These are phyloP conservation scores for Epichloe sibirici DNA, from an alignment of 2,329 filamentous ascomycete genomes.

Conservation along the genomic window DNA sequence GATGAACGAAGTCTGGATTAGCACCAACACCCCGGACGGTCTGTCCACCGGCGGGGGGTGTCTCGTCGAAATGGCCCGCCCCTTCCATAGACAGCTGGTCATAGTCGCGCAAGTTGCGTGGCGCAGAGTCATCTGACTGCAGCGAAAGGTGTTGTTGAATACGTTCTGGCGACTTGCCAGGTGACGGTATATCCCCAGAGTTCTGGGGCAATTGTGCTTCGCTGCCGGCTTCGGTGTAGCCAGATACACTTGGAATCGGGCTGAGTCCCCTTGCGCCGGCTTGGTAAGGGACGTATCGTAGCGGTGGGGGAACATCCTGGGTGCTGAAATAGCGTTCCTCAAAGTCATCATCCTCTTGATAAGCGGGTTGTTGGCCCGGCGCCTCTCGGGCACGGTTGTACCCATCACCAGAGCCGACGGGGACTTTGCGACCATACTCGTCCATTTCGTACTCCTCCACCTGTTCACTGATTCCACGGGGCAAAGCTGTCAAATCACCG, in stretches of 20 bases:
- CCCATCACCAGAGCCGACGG: slow-evolving; percentile 31
- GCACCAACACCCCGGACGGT: slow-evolving; percentile 58
- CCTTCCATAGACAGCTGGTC: slow-evolving; percentile 45
- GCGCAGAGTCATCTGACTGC: slow-evolving; percentile 21
- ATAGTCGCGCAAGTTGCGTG: slow-evolving; percentile 35
- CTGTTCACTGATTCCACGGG: slow-evolving; percentile 33
- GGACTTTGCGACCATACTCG: slow-evolving; percentile 30
- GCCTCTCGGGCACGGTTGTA: slow-evolving; percentile 20
- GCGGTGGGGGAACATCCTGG: slow-evolving; percentile 51
- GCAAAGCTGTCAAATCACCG: slow-evolving; percentile 43
- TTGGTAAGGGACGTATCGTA: slow-evolving; percentile 57
- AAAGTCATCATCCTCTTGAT: slow-evolving; percentile 29
- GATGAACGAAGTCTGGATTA: slow-evolving; percentile 67
- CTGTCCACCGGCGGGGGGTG: slow-evolving; percentile 45
- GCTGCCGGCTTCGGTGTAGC: slow-evolving; percentile 61
- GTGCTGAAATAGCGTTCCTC: slow-evolving; percentile 40
- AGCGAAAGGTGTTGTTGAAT: slow-evolving; percentile 21
- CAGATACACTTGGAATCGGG: slow-evolving; percentile 85
- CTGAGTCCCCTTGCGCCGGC: slow-evolving; percentile 63
- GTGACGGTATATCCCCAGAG: slow-evolving; percentile 38
- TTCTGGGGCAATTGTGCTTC: slow-evolving; percentile 45
- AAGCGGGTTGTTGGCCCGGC: slow-evolving; percentile 21
- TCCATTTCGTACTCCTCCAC: slow-evolving; percentile 37
- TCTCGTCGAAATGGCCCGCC: slow-evolving; percentile 44
- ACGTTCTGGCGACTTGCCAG: slow-evolving; percentile 38